A percentile compares a stretch with the other conserved stretches of the same genome.
phyloP scores from a whole-genome alignment of 805 yeast genomes.

The Wickerhamiella nectarea region DNA sequence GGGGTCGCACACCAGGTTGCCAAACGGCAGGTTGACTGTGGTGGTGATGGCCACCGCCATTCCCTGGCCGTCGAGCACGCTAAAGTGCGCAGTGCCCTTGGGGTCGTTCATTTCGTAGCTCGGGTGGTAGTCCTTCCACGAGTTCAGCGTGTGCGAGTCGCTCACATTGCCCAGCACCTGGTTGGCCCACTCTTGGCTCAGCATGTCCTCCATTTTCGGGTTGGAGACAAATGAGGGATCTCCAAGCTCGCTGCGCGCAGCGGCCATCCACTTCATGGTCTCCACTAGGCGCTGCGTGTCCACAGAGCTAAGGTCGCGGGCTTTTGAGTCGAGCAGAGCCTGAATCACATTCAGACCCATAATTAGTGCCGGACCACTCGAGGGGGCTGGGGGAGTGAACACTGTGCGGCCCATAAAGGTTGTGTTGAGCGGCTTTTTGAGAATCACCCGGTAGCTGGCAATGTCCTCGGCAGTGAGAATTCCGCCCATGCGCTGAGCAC shows the following conservation, averaged over 20 bases:
- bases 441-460: conserved; percentile 39
- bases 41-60: conserved; percentile 83
- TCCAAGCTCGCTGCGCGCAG: conserved; percentile 76
- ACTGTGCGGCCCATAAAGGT: conserved; percentile 33
- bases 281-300: conserved; percentile 62
- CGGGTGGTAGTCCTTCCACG: conserved; percentile 67
- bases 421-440: conserved; percentile 32
- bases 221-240: conserved; percentile 34
- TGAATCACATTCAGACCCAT: conserved; percentile 61
- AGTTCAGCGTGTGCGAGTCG: conserved; percentile 39
- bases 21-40: conserved; percentile 73
- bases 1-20: conserved; percentile 69
- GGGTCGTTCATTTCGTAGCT: conserved; percentile 65
- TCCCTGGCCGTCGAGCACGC: conserved; percentile 57
- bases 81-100: conserved; percentile 82
- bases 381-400: conserved; percentile 54
- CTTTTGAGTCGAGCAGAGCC: conserved; percentile 28
- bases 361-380: conserved; percentile 71
- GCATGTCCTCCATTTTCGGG: conserved; percentile 32
- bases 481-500: conserved; percentile 49
- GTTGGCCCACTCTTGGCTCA: conserved; percentile 45
- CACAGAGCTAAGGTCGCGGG: conserved; percentile 34
- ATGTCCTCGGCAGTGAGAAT: conserved; percentile 55
- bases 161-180: conserved; percentile 38
- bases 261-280: conserved; percentile 86